These are phyloP conservation scores for Solanum hybrid DNA, from an alignment of 305 asterid genomes.

Conservation along the genomic window DNA sequence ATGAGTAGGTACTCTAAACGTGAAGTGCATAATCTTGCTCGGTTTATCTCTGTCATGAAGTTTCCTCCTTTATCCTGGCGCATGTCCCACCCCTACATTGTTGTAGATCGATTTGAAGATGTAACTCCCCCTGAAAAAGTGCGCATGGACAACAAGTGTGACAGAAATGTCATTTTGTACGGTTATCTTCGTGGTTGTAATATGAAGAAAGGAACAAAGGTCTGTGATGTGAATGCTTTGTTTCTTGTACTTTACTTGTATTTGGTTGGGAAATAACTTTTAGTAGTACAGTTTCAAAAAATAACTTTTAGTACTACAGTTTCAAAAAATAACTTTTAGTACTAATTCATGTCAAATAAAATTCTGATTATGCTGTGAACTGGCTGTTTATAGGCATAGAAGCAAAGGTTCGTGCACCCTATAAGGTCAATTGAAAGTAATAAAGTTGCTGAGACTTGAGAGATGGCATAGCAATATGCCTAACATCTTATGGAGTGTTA, in stretches of 20 bases:
- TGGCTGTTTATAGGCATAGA: neutral
- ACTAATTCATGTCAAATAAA: neutral
- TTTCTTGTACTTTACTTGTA: neutral
- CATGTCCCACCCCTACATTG: constrained; percentile 80
- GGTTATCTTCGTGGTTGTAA: constrained; percentile 97
- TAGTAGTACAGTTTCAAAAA: neutral
- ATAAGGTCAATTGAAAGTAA: neutral
- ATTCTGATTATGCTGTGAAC: neutral
- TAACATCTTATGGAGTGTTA: neutral
- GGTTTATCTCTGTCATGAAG: constrained; percentile 92
- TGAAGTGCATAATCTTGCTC: constrained; percentile 94
- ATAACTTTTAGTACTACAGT: neutral
- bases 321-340: neutral
- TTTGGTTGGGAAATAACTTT: neutral
- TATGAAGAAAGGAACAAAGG: constrained; percentile 85
- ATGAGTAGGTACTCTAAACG: constrained; percentile 75
- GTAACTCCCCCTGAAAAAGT: constrained; percentile 83
- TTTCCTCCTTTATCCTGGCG: constrained; percentile 95
- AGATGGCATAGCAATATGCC: neutral
- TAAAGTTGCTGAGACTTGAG: neutral
- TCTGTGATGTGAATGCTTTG: constrained; percentile 6
- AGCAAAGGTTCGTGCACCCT: neutral
- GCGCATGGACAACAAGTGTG: constrained; percentile 62
- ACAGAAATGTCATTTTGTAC: constrained; percentile 68
- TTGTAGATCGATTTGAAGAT: constrained; percentile 95